Evolutionary conservation across 2,329 filamentous ascomycete species (phyloP).

Genomic region (Fusarium nanum): DNA sequence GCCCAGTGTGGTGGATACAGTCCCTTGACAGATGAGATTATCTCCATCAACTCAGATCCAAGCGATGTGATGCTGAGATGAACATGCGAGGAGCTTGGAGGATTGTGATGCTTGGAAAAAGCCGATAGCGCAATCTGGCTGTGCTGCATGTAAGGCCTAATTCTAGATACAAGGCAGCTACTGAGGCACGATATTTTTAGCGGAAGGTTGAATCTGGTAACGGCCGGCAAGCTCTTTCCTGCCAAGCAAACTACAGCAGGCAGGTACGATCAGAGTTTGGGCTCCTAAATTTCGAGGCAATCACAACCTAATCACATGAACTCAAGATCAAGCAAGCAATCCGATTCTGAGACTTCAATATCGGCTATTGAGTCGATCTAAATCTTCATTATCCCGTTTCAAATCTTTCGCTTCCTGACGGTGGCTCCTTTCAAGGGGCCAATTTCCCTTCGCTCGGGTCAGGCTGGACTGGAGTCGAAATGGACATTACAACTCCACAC

Average conservation of each 20-base stretch:
- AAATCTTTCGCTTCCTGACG: conserved; percentile 21
- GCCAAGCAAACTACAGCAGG: conserved; percentile 2
- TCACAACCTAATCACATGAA: conserved; percentile 2
- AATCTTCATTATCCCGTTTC: conserved; percentile 35
- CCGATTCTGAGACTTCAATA: conserved; percentile 14
- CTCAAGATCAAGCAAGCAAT: not conserved
- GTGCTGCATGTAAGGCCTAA: conserved; percentile 1
- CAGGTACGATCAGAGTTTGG: not conserved
- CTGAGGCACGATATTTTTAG: conserved; percentile 21
- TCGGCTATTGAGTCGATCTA: conserved; percentile 35
- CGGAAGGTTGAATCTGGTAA: conserved; percentile 10
- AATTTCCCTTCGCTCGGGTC: conserved; percentile 38
- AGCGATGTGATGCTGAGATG: conserved; percentile 24
- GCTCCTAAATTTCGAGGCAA: conserved; percentile 7
- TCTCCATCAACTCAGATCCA: conserved; percentile 7
- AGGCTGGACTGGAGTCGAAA: conserved; percentile 31
- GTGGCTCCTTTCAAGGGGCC: conserved; percentile 22
- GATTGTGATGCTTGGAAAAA: conserved; percentile 30
- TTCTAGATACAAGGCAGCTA: not conserved
- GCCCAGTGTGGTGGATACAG: conserved; percentile 15
- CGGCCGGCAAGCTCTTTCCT: conserved; percentile 9
- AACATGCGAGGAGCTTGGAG: conserved; percentile 6
- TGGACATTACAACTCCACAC: conserved; percentile 36
- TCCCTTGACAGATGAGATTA: conserved; percentile 24
- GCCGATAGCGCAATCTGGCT: conserved; percentile 7